A percentile compares a stretch with the other conserved stretches of the same genome.
Conservation (phyloP, 441 rosid species). For the Oxalis stricta region DNA sequence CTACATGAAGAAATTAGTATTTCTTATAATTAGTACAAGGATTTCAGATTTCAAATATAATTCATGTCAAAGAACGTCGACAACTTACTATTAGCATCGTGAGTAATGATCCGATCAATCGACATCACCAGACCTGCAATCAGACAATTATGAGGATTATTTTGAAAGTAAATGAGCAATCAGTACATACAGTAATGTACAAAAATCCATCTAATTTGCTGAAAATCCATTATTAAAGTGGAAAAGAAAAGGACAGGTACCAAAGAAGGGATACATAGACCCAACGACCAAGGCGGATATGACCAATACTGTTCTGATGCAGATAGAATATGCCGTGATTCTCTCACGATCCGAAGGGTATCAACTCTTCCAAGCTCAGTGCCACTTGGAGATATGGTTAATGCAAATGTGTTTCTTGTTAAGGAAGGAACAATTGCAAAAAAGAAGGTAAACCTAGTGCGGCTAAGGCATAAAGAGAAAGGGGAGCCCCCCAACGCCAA, state of each 20-base stretch:
- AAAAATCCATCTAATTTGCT: no score
- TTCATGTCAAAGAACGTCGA: neutral
- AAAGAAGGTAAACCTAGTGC: neutral
- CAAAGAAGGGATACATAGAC: slow-evolving; percentile 78
- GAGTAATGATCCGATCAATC: slow-evolving; percentile 76
- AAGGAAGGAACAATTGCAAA: slow-evolving; percentile 13
- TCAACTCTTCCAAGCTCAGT: slow-evolving; percentile 80
- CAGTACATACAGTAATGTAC: neutral
- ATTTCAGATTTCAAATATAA: no score
- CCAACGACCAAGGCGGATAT: slow-evolving; percentile 64
- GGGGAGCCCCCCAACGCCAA: no score
- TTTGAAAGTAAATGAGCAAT: neutral
- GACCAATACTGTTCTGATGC: slow-evolving; percentile 55
- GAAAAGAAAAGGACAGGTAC: slow-evolving; percentile 19
- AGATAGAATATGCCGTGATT: slow-evolving; percentile 39
- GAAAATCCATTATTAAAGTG: no score
- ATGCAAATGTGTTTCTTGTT: slow-evolving; percentile 45
- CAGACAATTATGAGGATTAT: neutral
- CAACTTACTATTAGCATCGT: slow-evolving; percentile 84
- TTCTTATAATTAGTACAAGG: neutral
- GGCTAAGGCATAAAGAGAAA: neutral
- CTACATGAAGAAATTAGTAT: slow-evolving; percentile 23
- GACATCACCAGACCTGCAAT: slow-evolving; percentile 78
- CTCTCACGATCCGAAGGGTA: slow-evolving; percentile 41
- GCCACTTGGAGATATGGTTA: slow-evolving; percentile 86